Evolutionary conservation across 2,329 filamentous ascomycete species (phyloP).

Genomic region (Endoconidiophora laricicola): DNA sequence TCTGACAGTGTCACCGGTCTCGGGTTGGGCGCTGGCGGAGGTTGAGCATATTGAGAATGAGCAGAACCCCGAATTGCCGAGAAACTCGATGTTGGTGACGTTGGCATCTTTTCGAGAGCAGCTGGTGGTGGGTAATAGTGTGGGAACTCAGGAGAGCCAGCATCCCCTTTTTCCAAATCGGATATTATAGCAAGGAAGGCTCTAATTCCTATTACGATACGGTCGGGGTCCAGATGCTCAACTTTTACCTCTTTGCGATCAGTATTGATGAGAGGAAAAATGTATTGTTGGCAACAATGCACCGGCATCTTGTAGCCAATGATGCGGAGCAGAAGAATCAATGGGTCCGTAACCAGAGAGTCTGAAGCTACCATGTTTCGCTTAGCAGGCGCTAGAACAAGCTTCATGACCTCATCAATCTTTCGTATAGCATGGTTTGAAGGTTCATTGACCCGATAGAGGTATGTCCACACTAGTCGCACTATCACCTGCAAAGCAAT

Average conservation of each 20-base stretch:
- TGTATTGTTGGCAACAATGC: constrained; percentile 76
- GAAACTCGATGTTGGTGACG: constrained; percentile 30
- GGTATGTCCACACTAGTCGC: constrained; percentile 81
- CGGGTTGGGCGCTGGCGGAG: constrained; percentile 17
- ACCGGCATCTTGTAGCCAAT: constrained; percentile 90
- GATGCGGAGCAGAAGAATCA: constrained; percentile 86
- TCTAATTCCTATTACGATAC: constrained; percentile 91
- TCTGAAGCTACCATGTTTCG: constrained; percentile 72
- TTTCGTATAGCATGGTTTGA: constrained; percentile 54
- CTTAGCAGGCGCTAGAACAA: constrained; percentile 67
- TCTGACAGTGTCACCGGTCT: constrained; percentile 37
- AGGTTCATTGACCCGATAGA: constrained; percentile 68
- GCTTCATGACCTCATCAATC: constrained; percentile 73
- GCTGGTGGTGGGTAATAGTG: constrained; percentile 31
- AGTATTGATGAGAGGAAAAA: constrained; percentile 90
- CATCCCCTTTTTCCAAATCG: constrained; percentile 73
- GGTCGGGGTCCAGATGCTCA: constrained; percentile 86
- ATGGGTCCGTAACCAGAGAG: constrained; percentile 64
- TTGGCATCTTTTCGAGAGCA: constrained; percentile 28
- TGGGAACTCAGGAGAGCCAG: constrained; percentile 68
- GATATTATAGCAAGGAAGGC: constrained; percentile 87
- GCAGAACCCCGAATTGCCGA: neutral
- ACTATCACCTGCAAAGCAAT: constrained; percentile 80
- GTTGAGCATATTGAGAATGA: constrained; percentile 16
- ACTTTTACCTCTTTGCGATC: constrained; percentile 70